Evolutionary conservation across 768 basidiomycete genomes (phyloP).

Genomic region (Suillus alpinus): DNA sequence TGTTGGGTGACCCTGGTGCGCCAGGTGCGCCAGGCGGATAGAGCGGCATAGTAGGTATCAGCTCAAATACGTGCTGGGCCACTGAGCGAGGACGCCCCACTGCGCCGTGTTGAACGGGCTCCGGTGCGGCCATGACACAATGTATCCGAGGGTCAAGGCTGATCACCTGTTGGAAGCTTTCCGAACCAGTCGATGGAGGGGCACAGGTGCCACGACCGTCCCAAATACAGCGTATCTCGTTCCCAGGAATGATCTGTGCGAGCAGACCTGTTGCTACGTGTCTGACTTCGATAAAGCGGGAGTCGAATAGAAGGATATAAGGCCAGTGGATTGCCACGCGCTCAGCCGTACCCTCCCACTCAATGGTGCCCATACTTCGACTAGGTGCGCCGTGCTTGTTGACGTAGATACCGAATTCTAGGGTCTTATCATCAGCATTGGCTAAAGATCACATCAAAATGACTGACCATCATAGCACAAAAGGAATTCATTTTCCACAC

Average conservation of each 20-base stretch:
- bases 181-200: slow-evolving; percentile 24
- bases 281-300: slow-evolving; percentile 87
- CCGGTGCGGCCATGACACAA: slow-evolving; percentile 72
- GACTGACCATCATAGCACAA: slow-evolving; percentile 81
- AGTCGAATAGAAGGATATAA: slow-evolving; percentile 84
- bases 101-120: slow-evolving; percentile 37
- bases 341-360: slow-evolving; percentile 94
- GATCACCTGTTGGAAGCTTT: slow-evolving; percentile 40
- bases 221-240: slow-evolving; percentile 85
- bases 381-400: slow-evolving; percentile 89
- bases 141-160: slow-evolving; percentile 82
- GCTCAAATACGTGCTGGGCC: slow-evolving; percentile 74
- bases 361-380: slow-evolving; percentile 66
- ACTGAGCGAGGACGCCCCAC: slow-evolving; percentile 44
- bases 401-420: slow-evolving; percentile 91
- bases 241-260: slow-evolving; percentile 78
- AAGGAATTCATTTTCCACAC: slow-evolving; percentile 85
- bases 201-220: slow-evolving; percentile 63
- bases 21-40: slow-evolving; percentile 22
- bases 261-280: slow-evolving; percentile 79
- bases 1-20: slow-evolving; percentile 53
- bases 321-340: slow-evolving; percentile 87
- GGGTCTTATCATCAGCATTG: slow-evolving; percentile 7
- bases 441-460: neutral
- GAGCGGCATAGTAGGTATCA: slow-evolving; percentile 47